These are phyloP conservation scores for Syzygium syzygioides DNA, from an alignment of 441 rosid genomes.

Conservation along the genomic window DNA sequence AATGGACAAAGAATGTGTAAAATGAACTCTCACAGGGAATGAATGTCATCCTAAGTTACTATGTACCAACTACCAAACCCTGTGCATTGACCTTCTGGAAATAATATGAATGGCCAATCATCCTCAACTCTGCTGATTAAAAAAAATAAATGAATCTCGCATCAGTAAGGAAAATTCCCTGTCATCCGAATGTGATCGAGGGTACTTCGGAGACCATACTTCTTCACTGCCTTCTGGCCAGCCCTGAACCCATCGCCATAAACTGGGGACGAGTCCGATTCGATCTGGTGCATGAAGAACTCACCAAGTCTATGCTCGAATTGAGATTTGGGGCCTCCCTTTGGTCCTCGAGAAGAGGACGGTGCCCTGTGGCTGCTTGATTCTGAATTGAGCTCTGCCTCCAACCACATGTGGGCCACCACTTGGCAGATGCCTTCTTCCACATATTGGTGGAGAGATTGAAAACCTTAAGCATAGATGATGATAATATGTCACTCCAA, in stretches of 20 bases:
- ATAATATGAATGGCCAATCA: neutral
- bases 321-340: conserved; percentile 69
- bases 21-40: neutral
- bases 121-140: neutral
- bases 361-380: conserved; percentile 33
- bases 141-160: neutral
- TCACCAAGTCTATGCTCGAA: conserved; percentile 58
- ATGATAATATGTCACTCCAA: neutral
- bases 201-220: conserved; percentile 3
- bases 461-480: conserved; percentile 51
- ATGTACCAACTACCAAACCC: neutral
- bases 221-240: neutral
- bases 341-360: conserved; percentile 44
- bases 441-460: conserved; percentile 76
- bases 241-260: conserved; percentile 9
- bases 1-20: neutral
- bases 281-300: conserved; percentile 16
- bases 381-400: conserved; percentile 60
- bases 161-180: conserved; percentile 9
- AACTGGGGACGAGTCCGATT: conserved; percentile 11
- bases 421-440: conserved; percentile 99
- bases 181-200: conserved; percentile 8
- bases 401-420: conserved; percentile 95
- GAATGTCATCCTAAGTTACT: neutral
- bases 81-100: neutral